phyloP scores from a whole-genome alignment of 2,329 filamentous ascomycete species.

The Dactylellina cionopaga region DNA sequence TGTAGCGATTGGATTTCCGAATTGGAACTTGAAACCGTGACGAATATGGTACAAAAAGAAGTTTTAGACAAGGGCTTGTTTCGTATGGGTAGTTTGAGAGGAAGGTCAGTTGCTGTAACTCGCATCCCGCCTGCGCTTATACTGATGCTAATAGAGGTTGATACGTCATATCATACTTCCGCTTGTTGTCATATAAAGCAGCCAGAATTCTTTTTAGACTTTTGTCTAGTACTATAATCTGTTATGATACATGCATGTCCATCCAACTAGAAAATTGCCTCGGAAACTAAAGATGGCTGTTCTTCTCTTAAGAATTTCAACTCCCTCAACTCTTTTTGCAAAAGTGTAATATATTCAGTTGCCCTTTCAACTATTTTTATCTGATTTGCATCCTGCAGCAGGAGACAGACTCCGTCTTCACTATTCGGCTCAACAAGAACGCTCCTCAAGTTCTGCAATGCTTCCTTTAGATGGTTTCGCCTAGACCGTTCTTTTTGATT shows the following conservation, averaged over 20 bases:
- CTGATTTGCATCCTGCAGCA: background rate
- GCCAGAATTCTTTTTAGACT: slow-evolving; percentile 71
- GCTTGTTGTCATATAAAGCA: slow-evolving; percentile 70
- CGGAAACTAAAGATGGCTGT: too few species aligned
- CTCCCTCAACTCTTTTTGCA: background rate
- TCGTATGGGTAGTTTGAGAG: slow-evolving; percentile 68
- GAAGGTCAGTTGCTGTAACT: too few species aligned
- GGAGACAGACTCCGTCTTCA: background rate
- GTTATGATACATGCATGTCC: too few species aligned
- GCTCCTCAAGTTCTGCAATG: too few species aligned
- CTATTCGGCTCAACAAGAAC: background rate
- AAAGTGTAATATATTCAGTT: background rate
- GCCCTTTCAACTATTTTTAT: background rate
- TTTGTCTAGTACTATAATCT: too few species aligned
- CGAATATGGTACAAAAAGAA: background rate
- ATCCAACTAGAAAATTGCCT: too few species aligned
- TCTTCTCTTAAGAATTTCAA: too few species aligned
- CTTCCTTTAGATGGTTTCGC: too few species aligned
- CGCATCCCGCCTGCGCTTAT: too few species aligned
- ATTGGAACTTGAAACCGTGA: background rate
- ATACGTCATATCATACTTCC: slow-evolving; percentile 66
- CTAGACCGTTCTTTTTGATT: too few species aligned
- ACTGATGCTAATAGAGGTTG: background rate
- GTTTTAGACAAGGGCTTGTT: slow-evolving; percentile 40
- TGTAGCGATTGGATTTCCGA: slow-evolving; percentile 2